Conservation (phyloP, 2,329 filamentous ascomycete genomes). For the Magnaporthiopsis poae region DNA sequence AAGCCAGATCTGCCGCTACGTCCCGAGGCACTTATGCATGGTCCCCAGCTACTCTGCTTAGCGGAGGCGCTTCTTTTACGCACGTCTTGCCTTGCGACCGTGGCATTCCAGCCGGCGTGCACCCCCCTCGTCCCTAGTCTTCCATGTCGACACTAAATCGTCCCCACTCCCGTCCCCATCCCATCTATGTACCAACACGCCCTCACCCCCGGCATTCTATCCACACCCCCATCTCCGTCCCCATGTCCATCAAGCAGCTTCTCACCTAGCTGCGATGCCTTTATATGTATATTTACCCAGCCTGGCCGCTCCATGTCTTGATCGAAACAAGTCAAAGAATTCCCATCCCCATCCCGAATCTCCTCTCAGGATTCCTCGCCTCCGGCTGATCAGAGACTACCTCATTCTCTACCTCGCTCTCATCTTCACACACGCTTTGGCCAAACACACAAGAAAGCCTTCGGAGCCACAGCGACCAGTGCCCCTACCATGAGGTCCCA, state of each 20-base stretch:
- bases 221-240: not conserved
- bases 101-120: not conserved
- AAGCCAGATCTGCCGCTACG: not conserved
- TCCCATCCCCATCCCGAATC: slow-evolving; percentile 6
- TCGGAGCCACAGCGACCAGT: not conserved
- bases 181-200: not conserved
- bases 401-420: not conserved
- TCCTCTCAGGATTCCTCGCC: not conserved
- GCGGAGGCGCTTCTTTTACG: not conserved
- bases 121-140: not conserved
- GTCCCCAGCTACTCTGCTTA: slow-evolving; percentile 1
- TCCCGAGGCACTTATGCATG: not conserved
- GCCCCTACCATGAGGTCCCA: not conserved
- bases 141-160: not conserved
- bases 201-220: not conserved
- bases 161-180: not conserved
- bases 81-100: not conserved
- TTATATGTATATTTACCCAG: not conserved
- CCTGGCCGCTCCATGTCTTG: not conserved
- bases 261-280: not conserved
- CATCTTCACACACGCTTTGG: not conserved
- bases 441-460: not conserved
- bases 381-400: not conserved
- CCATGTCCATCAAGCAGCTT: not conserved
- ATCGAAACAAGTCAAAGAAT: not conserved